Evolutionary conservation across 257 asterid genomes (phyloP), one percentile per base, ranked within the genome.

Genomic region (Jasminum sambac): DNA sequence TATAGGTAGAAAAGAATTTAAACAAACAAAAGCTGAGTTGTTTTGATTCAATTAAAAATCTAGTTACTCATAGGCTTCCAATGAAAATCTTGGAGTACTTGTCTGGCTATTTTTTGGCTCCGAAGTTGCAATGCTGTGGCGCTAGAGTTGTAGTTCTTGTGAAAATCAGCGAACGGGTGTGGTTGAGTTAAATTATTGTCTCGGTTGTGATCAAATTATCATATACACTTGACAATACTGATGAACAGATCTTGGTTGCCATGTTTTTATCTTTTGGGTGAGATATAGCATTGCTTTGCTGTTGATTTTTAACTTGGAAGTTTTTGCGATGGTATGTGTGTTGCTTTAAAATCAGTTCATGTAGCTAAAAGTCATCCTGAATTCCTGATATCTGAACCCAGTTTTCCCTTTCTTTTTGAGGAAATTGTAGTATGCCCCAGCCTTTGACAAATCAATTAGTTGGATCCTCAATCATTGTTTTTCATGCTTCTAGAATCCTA

Each of bases 141-240:
- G 5, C 34, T 23, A 21, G n/a, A 55, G 7, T 23, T 14, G 13
- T 55, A 3, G 16, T 21, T 23, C 6, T 23, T 55, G 2, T 55
- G 14, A 23, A 16, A 55, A 19, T 21, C n/a, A 38, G 24, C 37
- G 0, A 57, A 42, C 69, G 13, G 12, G 19, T 36, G 66, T 37
- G 21, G 64, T 44, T 36, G 39, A 13, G 63, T 38, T 68, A 41
- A 42, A 42, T 8, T 63, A 30, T 3, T 52, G 0, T 64, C 17
- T 63, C 12, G 21, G 30, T 58, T 62, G 68, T 42, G 48, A 64
- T 43, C 36, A 59, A 44, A 40, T 64, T 39, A 48, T 69, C 57
- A 6, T 67, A 10, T 26, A 65, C 66, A 73, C 39, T 66, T 69
- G 16, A 37, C 46, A 11, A 42, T 39, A n/a, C 23, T 44, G 36